A percentile compares a stretch with the other conserved stretches of the same genome.
Evolutionary conservation across 441 rosid species (phyloP).

Genomic region (Pelargonium myrrhifolium): DNA sequence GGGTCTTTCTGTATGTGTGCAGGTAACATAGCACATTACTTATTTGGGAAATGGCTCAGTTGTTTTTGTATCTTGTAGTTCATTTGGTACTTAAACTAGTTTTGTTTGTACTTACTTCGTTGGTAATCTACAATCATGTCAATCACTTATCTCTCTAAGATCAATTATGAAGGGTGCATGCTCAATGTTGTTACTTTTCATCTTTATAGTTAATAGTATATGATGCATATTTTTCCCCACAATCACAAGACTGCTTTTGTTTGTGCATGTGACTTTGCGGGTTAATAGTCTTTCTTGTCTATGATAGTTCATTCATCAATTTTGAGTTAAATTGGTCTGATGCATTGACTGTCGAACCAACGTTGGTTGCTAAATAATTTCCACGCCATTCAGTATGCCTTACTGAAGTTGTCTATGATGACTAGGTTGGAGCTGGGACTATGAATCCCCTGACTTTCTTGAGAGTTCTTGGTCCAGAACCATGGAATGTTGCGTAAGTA

Average conservation of each 20-base stretch:
- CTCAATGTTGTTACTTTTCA: background rate
- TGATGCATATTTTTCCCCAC: background rate
- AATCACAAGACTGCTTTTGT: background rate
- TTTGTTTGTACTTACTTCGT: background rate
- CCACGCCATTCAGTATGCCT: background rate
- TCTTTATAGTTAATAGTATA: background rate
- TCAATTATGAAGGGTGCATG: background rate
- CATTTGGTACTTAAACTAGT: background rate
- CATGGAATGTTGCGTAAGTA: conserved; percentile 94
- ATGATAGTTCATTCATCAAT: background rate
- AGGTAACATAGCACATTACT: background rate
- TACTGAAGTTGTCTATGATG: conserved; percentile 14
- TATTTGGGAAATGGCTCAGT: background rate
- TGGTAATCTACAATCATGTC: background rate
- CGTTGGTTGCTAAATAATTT: background rate
- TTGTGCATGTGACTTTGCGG: background rate
- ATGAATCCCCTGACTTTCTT: conserved; percentile 94
- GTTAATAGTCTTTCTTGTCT: no score
- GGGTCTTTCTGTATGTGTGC: background rate
- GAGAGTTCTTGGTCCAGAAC: conserved; percentile 96
- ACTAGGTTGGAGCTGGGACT: conserved; percentile 94
- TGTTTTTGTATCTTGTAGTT: background rate
- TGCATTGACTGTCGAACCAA: background rate
- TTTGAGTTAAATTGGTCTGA: background rate
- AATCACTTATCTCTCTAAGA: background rate